Percentiles rank a stretch among this genome's conserved stretches.
Conservation (phyloP, 768 basidiomycete genomes). For the Porphyrellus cyaneotinctus region DNA sequence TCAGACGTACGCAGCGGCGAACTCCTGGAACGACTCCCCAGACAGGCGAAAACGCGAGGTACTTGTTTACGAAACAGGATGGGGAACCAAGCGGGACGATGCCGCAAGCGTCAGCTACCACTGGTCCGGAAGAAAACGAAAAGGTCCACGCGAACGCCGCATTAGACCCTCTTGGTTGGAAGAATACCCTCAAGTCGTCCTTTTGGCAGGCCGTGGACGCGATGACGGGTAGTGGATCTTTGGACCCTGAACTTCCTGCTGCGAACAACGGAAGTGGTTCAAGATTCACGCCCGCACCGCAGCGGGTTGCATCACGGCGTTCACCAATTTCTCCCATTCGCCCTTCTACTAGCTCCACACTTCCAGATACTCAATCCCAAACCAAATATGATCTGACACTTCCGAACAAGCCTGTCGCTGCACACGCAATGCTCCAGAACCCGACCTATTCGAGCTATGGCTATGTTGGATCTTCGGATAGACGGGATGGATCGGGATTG, state of each 20-base stretch:
- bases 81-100: background rate
- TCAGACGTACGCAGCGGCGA: constrained; percentile 13
- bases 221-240: constrained; percentile 42
- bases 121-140: background rate
- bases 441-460: background rate
- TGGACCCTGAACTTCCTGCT: constrained; percentile 1
- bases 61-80: constrained; percentile 8
- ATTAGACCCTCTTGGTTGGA: constrained; percentile 36
- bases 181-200: constrained; percentile 39
- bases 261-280: constrained; percentile 7
- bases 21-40: constrained; percentile 1
- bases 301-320: constrained; percentile 12
- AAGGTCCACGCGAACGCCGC: background rate
- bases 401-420: background rate
- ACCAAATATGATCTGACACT: background rate
- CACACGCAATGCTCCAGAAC: background rate
- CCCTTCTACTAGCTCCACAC: background rate
- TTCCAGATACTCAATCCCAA: background rate
- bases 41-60: constrained; percentile 8
- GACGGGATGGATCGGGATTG: background rate
- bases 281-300: constrained; percentile 21
- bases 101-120: background rate
- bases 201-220: constrained; percentile 48
- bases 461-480: background rate
- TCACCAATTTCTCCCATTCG: constrained; percentile 6